Base-by-base conservation (phyloP, 371 early-diverging fungal genomes). In the Circinella umbellata region DNA sequence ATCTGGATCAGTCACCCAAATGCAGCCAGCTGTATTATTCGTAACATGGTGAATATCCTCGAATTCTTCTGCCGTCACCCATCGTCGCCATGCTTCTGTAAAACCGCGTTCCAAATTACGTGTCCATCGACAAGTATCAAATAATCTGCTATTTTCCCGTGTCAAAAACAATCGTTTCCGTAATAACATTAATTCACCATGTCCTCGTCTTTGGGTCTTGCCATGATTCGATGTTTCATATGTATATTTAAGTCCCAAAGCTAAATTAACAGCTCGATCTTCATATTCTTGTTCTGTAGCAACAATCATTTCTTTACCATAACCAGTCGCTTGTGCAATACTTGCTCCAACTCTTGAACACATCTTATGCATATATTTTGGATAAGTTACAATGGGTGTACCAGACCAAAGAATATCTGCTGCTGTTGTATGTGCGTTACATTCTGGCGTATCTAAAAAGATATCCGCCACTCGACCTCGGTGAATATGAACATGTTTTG, bases 341-440 rank as follows among this genome's bases (percentile, higher is more conserved):
- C 92, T 92, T 3, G 96, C 95, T 0, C 95, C 96, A 2, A 97
- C 97, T 11, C 97, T 83, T 36, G 93, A 92, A 70, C 96, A 95
- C 92, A 95, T 92, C 80, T 95, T 96, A 80, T 95, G 95, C 64
- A 85, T 80, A 73, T 95, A 92, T 54, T 95, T 90, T n/a, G 96
- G 94, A 80, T 83, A 95, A 0, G 96, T 96, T 13, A 97, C 80
- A 47, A 97, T 90, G 7, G 97, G 97, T 8, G 96, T 96, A 13
- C 96, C 97, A 46, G 92, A 92, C 95, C 96, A 97, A 51, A 97
- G 77, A 57, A 96, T 96, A 80, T 97, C 97, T 3, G 93, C 94
- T 0, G 96, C 96, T 1, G 97, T 97, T 4, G 97, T 97, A 70
- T 97, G 97, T 0, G 95, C 97, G 72, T 97, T 97, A 75, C 96